Conservation (phyloP, 2,329 filamentous ascomycete species). For the Ophiostoma triangulosporum region DNA sequence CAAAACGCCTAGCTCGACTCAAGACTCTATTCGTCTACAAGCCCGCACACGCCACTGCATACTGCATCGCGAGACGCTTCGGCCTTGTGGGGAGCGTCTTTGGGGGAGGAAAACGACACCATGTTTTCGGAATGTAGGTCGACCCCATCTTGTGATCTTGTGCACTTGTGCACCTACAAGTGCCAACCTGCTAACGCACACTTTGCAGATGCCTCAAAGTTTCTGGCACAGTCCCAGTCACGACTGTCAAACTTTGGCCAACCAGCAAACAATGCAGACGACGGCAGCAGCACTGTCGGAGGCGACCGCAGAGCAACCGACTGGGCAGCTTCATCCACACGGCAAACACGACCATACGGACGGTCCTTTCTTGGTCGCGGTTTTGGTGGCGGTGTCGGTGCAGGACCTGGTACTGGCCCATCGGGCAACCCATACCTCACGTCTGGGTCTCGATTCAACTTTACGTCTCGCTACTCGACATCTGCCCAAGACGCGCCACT, state of each 20-base stretch:
- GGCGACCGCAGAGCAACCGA: conserved; percentile 21
- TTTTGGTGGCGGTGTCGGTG: conserved; percentile 27
- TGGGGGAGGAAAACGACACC: background rate
- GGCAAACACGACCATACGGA: conserved; percentile 22
- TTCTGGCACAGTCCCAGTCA: conserved; percentile 92
- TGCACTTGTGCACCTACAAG: background rate
- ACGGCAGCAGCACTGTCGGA: conserved; percentile 17
- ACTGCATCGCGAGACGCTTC: background rate
- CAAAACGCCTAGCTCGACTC: background rate
- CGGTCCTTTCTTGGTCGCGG: conserved; percentile 28
- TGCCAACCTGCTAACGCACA: background rate
- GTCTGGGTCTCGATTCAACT: conserved; percentile 55
- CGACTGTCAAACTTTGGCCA: conserved; percentile 63
- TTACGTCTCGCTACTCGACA: conserved; percentile 60
- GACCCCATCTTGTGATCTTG: background rate
- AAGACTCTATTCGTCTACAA: background rate
- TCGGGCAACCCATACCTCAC: conserved; percentile 67
- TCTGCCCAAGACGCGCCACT: conserved; percentile 68
- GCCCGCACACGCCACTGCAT: background rate
- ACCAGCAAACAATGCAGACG: conserved; percentile 32
- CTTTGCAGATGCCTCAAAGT: conserved; percentile 74
- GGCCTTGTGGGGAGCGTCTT: background rate
- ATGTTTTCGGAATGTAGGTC: conserved; percentile 3
- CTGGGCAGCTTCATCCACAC: conserved; percentile 19
- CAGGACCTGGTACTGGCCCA: background rate